A percentile compares a stretch with the other conserved stretches of the same genome.
Evolutionary conservation across 2,329 filamentous ascomycete genomes (phyloP).

Genomic region (Colletotrichum incanum): DNA sequence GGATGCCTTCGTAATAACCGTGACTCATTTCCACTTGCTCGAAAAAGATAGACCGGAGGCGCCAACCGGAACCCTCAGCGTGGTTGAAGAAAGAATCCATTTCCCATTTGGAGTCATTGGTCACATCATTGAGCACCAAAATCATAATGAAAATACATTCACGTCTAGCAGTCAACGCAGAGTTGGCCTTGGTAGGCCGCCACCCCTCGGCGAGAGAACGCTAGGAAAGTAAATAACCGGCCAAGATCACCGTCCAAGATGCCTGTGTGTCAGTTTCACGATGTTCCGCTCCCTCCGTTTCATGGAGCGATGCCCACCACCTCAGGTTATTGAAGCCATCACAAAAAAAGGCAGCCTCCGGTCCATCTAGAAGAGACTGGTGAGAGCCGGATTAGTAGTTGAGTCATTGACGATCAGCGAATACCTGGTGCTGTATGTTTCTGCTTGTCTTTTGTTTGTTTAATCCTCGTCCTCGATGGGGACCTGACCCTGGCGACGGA

Average conservation of each 20-base stretch:
- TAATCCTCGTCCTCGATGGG: not conserved
- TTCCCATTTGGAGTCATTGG: too few species aligned
- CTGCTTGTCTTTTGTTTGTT: slow-evolving; percentile 9
- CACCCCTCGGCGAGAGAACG: too few species aligned
- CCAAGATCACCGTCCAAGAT: not conserved
- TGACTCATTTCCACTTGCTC: too few species aligned
- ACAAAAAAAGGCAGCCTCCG: not conserved
- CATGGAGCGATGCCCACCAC: not conserved
- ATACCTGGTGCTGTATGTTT: slow-evolving; percentile 28
- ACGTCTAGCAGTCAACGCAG: too few species aligned
- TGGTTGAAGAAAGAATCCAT: too few species aligned
- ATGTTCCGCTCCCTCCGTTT: not conserved
- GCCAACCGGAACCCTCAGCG: too few species aligned
- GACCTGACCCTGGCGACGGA: not conserved
- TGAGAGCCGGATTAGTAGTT: slow-evolving; percentile 13
- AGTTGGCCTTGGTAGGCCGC: too few species aligned
- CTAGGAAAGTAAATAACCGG: too few species aligned
- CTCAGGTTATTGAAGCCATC: not conserved
- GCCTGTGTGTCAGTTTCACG: not conserved
- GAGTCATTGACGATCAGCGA: slow-evolving; percentile 20
- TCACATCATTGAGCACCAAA: too few species aligned
- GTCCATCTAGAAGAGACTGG: not conserved
- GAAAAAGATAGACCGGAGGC: too few species aligned
- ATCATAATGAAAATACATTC: too few species aligned
- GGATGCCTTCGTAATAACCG: too few species aligned